Conservation (phyloP, 106 monocot genomes). For the Acorus gramineus region DNA sequence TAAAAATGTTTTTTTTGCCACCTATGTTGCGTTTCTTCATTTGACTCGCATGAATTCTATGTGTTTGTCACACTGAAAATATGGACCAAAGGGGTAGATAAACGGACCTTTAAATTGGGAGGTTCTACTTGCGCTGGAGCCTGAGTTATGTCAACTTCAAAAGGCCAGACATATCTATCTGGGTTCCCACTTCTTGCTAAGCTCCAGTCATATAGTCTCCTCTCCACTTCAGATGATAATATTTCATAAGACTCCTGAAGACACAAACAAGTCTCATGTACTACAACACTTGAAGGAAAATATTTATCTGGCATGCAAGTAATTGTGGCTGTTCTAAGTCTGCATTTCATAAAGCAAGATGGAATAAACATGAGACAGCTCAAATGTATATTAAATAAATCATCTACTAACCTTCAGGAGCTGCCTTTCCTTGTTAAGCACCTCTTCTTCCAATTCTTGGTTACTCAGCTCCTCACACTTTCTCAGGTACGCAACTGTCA, state of each 20-base stretch:
- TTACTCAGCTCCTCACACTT: slow-evolving; percentile 59
- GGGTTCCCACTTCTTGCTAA: slow-evolving; percentile 60
- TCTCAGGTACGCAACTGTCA: slow-evolving; percentile 44
- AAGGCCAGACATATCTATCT: slow-evolving; percentile 87
- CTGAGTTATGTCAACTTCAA: slow-evolving; percentile 54
- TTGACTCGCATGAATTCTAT: too few relatives aligned
- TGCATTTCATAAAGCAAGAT: too few relatives aligned
- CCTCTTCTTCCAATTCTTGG: slow-evolving; percentile 56
- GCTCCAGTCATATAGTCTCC: slow-evolving; percentile 93
- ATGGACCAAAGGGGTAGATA: neutral
- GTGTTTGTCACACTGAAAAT: neutral
- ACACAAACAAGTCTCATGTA: neutral
- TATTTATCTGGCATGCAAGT: neutral
- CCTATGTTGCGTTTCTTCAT: too few relatives aligned
- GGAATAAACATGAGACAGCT: neutral
- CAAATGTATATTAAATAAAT: too few relatives aligned
- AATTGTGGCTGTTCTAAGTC: neutral
- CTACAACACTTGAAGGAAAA: neutral
- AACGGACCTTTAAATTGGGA: slow-evolving; percentile 30
- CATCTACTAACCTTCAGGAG: slow-evolving; percentile 52
- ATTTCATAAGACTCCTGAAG: slow-evolving; percentile 69
- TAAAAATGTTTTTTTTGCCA: too few relatives aligned
- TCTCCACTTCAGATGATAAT: slow-evolving; percentile 78
- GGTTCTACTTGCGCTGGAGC: slow-evolving; percentile 40
- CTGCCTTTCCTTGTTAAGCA: slow-evolving; percentile 25